These are phyloP conservation scores for Helianthus tuberosus DNA, from an alignment of 129 eudicot species.

Conservation along the genomic window DNA sequence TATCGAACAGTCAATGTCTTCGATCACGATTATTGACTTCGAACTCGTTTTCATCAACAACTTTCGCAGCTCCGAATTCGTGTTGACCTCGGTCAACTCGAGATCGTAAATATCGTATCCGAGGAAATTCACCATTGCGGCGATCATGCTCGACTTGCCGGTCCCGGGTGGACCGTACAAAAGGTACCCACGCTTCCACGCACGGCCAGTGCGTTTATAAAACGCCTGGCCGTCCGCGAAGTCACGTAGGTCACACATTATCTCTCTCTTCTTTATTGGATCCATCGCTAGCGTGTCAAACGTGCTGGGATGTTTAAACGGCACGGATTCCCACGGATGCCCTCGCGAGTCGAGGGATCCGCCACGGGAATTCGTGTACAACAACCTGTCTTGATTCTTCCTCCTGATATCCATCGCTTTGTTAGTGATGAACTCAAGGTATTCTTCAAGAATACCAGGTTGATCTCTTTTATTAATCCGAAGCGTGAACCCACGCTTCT, in stretches of 20 bases:
- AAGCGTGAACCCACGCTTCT: constrained; percentile 77
- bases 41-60: constrained; percentile 89
- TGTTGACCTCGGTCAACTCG: constrained; percentile 78
- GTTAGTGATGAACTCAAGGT: constrained; percentile 68
- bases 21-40: constrained; percentile 88
- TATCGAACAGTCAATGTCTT: constrained; percentile 89
- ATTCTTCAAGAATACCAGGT: constrained; percentile 45
- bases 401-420: constrained; percentile 71
- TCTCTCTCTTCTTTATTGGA: constrained; percentile 56
- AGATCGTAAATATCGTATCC: constrained; percentile 91
- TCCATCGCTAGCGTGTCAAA: constrained; percentile 92
- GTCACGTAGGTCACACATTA: constrained; percentile 74
- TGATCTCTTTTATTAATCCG: constrained; percentile 60
- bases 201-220: constrained; percentile 85
- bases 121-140: constrained; percentile 92
- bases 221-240: constrained; percentile 76
- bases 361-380: constrained; percentile 89
- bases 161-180: constrained; percentile 94
- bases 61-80: constrained; percentile 81
- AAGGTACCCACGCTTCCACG: constrained; percentile 92
- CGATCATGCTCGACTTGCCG: constrained; percentile 95
- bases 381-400: constrained; percentile 64
- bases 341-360: constrained; percentile 82
- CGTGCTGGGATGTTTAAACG: constrained; percentile 93
- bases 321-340: constrained; percentile 95